Base-by-base conservation (phyloP, 2,329 filamentous ascomycete species). In the Alternaria arbusti region DNA sequence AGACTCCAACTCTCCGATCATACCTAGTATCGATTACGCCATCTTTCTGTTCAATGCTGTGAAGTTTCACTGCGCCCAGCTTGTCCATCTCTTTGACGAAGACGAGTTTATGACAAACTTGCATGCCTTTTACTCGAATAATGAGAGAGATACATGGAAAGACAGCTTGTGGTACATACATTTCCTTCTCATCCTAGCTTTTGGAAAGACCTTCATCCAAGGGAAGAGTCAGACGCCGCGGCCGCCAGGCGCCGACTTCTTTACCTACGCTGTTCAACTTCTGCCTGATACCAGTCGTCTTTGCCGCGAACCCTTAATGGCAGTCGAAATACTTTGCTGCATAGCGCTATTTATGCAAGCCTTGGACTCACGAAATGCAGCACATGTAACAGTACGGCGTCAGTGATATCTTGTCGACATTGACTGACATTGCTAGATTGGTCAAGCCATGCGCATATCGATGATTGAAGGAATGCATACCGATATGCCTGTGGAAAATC, bases 191-290 rank as follows among this genome's bases (percentile, higher is more conserved):
- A 80, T 88, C 10, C 75, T 88, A 4, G 86, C 86, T 0, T 86
- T 88, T 62, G 86, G 86, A 1, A 87, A 87, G 65, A 84, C 84
- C 0, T 85, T 88, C 30, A 79, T 84, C 0, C 81, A 82, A 25
- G 79, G 78, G 43, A 70, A 80, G 32, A 59, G 69, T 32, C 66
- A 67, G 9, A 54, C 56, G 61, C 65, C 66, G 12, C 63, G 75
- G 3, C 85, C 85, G 0, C 81, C 84, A 0, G 86, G 86, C 0
- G 79, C 81, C 0, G 83, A 97, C 88, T 64, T 84, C 83, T 72
- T 90, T 87, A 70, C 92, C 90, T 72, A 93, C 75, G 69, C 89
- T 83, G 64, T 85, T 78, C 68, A 88, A 69, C 74, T 85, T 82
- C 74, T 90, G 84, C 72, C 87, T 75, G 63, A 82, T 54, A 69